A percentile compares a stretch with the other conserved stretches of the same genome.
Conservation (phyloP, 2,329 filamentous ascomycete genomes). For the Colletotrichum sansevieriae region DNA sequence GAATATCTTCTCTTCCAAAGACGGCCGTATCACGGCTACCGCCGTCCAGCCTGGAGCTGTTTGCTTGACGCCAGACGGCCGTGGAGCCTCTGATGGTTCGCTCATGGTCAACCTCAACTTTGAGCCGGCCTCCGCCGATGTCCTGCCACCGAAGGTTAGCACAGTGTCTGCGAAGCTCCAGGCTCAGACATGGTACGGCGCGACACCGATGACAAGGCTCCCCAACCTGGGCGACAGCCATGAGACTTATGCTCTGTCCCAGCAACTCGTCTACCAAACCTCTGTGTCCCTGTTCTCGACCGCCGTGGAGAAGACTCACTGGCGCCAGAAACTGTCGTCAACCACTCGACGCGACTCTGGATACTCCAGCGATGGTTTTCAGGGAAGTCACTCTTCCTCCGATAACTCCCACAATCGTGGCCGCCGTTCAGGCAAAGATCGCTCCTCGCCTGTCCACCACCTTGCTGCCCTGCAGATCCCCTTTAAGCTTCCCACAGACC, state of each 20-base stretch:
- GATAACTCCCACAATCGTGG: conserved; percentile 45
- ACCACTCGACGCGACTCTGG: conserved; percentile 64
- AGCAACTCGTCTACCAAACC: conserved; percentile 61
- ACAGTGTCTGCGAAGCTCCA: conserved; percentile 64
- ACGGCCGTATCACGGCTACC: conserved; percentile 62
- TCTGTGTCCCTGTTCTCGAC: conserved; percentile 57
- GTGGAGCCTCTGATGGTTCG: conserved; percentile 56
- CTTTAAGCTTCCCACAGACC: conserved; percentile 60
- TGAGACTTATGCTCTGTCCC: conserved; percentile 47
- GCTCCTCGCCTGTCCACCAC: conserved; percentile 54
- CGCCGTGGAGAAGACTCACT: conserved; percentile 53
- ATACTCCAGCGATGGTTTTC: conserved; percentile 60
- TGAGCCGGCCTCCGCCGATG: conserved; percentile 57
- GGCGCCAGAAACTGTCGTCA: conserved; percentile 54
- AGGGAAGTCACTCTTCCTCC: conserved; percentile 52
- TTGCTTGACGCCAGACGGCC: conserved; percentile 65
- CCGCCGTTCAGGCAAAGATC: conserved; percentile 31
- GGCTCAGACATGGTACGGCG: conserved; percentile 66
- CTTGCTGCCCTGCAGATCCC: conserved; percentile 61
- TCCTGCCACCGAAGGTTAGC: conserved; percentile 62
- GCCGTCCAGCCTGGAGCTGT: conserved; percentile 62
- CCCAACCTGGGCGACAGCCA: conserved; percentile 65
- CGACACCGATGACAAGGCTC: conserved; percentile 58
- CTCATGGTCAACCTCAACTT: conserved; percentile 63
- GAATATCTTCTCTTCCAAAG: conserved; percentile 64